Conservation (phyloP, 2,329 filamentous ascomycete species). For the Botryosphaeria agaves region DNA sequence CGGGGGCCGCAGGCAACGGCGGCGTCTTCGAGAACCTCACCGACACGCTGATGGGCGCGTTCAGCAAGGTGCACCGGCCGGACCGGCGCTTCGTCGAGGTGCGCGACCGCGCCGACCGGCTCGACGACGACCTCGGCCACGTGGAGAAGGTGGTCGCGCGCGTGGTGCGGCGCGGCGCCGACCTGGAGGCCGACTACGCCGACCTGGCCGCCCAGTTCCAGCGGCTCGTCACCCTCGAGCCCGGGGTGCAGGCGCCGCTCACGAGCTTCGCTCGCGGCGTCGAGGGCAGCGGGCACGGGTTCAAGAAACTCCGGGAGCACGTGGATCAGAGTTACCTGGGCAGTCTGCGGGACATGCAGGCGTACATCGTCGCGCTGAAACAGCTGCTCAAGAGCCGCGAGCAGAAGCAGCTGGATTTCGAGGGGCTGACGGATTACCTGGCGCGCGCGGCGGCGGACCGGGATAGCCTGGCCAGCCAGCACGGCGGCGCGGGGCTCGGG, state of each 20-base stretch:
- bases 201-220: constrained; percentile 92
- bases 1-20: constrained; percentile 32
- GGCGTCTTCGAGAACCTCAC: constrained; percentile 90
- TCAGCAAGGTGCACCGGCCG: constrained; percentile 88
- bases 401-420: constrained; percentile 95
- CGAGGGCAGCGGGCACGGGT: constrained; percentile 62
- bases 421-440: constrained; percentile 88
- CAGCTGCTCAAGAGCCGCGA: constrained; percentile 80
- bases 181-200: constrained; percentile 73
- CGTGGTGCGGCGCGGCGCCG: constrained; percentile 71
- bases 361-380: constrained; percentile 79
- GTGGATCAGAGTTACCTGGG: constrained; percentile 94
- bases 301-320: constrained; percentile 69
- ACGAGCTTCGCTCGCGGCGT: constrained; percentile 77
- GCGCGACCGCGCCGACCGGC: constrained; percentile 77
- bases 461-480: constrained; percentile 53
- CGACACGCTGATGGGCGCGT: constrained; percentile 92
- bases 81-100: constrained; percentile 93
- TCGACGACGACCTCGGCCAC: constrained; percentile 82
- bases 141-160: constrained; percentile 93
- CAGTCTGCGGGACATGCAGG: constrained; percentile 85
- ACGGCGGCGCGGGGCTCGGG: constrained; percentile 39
- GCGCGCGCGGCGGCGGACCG: constrained; percentile 79
- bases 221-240: constrained; percentile 77
- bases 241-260: constrained; percentile 64